A percentile compares a stretch with the other conserved stretches of the same genome.
Conservation (phyloP, 257 asterid species). For the Henckelia pumila region DNA sequence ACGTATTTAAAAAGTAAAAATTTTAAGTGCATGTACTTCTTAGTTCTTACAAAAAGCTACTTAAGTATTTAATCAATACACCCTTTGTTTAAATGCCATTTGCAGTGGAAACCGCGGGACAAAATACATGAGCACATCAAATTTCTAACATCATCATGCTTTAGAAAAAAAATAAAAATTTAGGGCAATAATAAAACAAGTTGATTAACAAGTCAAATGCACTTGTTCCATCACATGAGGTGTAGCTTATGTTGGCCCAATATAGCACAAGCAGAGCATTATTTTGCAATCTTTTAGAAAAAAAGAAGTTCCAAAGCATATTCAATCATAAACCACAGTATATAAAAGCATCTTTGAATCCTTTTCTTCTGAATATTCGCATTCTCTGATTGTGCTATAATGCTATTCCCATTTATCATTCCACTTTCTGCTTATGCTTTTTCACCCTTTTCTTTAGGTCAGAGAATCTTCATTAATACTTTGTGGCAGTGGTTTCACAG, state of each 20-base stretch:
- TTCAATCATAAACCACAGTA: background rate
- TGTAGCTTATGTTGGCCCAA: background rate
- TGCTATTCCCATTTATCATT: background rate
- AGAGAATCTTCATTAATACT: background rate
- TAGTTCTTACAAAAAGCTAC: too few relatives aligned
- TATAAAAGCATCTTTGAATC: background rate
- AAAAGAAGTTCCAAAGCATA: background rate
- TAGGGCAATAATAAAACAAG: background rate
- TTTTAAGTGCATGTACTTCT: too few relatives aligned
- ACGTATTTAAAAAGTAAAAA: too few relatives aligned
- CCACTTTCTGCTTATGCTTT: background rate
- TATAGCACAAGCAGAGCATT: background rate
- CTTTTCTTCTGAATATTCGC: background rate
- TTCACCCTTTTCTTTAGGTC: background rate
- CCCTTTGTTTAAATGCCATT: background rate
- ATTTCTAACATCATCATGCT: background rate
- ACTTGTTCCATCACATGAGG: background rate
- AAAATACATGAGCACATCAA: background rate
- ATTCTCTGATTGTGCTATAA: background rate
- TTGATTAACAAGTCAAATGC: background rate
- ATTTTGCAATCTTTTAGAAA: background rate
- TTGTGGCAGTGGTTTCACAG: background rate
- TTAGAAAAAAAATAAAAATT: too few relatives aligned
- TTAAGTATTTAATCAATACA: too few relatives aligned
- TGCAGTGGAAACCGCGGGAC: background rate